Base-by-base conservation (phyloP, 768 basidiomycete species). In the Lactifluus subvellereus region DNA sequence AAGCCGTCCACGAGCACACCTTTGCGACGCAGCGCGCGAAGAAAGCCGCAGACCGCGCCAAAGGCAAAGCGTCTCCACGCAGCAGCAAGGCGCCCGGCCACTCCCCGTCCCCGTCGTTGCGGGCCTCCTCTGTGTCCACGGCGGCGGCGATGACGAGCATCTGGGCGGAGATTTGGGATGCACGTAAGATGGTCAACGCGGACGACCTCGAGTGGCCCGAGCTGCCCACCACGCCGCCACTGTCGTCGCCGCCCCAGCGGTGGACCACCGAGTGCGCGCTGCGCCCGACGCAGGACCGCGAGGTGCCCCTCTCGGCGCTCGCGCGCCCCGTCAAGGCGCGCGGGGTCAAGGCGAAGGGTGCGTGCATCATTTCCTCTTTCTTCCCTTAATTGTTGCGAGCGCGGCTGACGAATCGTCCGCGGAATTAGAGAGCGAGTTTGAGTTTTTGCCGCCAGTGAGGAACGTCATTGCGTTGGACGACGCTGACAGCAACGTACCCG, bases 381-480 rank as follows among this genome's bases (percentile, higher is more conserved):
- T 20, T 47, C 6, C n/a, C n/a, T 22, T 7, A 4, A 4, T 40
- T 11, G 4, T 14, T 40, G 13, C 1, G 1, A 40, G 11, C 10
- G 3, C 40, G 4, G 47, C 20, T 48, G 22, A 48, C 22, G 10
- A 3, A 10, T 33, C 13, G 27, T 9, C 22, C 13, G 14, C 52
- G 35, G 11, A 38, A 4, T 16, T 27, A 79, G 83, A 77, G 32
- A 77, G 76, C 42, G 84, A 84, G 59, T 86, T 84, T 66, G 84
- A 85, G 73, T 69, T 85, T 30, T 72, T 86, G 11, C 83, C 83
- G 4, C 76, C 74, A 38, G 70, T 82, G 48, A 81, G 78, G 35
- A 77, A 80, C 38, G 84, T 86, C 51, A 83, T 86, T 62, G 82
- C 77, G 33, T 74, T 86, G 45, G 84, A 85, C 67, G 85, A 86